phyloP scores from a whole-genome alignment of 2,329 filamentous ascomycete species.

The Colletotrichum orbiculare region DNA sequence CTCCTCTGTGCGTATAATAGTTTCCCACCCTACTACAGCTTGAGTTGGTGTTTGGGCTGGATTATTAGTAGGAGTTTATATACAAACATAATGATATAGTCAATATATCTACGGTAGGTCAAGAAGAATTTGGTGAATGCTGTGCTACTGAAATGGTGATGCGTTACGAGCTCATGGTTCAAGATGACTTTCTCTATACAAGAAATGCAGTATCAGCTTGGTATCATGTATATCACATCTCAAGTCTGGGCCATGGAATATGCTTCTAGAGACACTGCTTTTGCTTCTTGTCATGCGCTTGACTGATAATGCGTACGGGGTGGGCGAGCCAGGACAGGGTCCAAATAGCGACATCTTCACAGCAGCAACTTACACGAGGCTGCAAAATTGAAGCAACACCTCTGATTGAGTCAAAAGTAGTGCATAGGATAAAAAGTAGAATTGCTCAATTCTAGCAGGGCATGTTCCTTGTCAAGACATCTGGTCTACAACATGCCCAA shows the following conservation, averaged over 20 bases:
- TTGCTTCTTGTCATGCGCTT: no score
- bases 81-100: conserved; percentile 21
- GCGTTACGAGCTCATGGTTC: background rate
- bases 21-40: background rate
- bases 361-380: no score
- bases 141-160: background rate
- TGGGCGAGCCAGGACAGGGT: no score
- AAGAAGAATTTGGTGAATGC: background rate
- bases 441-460: conserved; percentile 25
- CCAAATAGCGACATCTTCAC: no score
- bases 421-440: background rate
- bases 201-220: no score
- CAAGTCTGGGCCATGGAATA: no score
- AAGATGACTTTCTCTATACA: no score
- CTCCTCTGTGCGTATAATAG: background rate
- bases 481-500: conserved; percentile 15
- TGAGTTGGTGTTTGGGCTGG: background rate
- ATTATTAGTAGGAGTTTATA: background rate
- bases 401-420: background rate
- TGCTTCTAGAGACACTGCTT: no score
- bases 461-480: conserved; percentile 13
- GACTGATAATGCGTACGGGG: no score
- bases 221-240: no score
- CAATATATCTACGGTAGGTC: background rate
- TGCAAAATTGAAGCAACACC: background rate